phyloP scores from a whole-genome alignment of 768 basidiomycete genomes.

The Hericium erinaceus region DNA sequence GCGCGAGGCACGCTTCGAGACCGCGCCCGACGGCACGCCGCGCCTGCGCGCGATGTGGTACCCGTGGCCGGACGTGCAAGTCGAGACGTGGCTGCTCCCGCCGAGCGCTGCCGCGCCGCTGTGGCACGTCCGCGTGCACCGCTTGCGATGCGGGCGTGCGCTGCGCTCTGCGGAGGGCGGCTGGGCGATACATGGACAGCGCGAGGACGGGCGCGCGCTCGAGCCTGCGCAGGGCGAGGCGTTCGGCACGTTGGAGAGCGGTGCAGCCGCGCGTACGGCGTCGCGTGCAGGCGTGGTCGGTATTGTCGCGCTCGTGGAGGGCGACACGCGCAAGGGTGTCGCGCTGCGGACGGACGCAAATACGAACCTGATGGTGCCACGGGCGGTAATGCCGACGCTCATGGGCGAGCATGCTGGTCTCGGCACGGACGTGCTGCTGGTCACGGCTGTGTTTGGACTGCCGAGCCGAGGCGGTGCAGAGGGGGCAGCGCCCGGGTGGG shows the following conservation, averaged over 20 bases:
- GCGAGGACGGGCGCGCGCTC: conserved; percentile 48
- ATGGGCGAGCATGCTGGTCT: conserved; percentile 35
- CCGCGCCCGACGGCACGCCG: conserved; percentile 23
- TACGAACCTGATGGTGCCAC: conserved; percentile 56
- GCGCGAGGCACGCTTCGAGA: conserved; percentile 47
- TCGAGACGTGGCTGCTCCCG: conserved; percentile 70
- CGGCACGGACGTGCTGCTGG: conserved; percentile 43
- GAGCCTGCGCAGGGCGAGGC: conserved; percentile 30
- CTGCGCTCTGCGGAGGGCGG: conserved; percentile 59
- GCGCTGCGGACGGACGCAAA: conserved; percentile 66
- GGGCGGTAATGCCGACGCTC: conserved; percentile 62
- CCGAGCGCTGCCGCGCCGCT: conserved; percentile 45
- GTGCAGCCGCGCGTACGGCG: conserved; percentile 38
- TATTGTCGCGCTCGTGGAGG: conserved; percentile 35
- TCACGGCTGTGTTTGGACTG: conserved; percentile 57
- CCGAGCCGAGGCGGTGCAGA: conserved; percentile 31
- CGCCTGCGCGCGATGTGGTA: conserved; percentile 66
- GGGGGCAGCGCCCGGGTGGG: conserved; percentile 35
- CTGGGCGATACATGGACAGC: conserved; percentile 64
- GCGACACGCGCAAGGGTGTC: conserved; percentile 17
- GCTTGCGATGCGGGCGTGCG: conserved; percentile 41
- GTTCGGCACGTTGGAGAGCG: conserved; percentile 43
- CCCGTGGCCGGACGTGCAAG: conserved; percentile 62
- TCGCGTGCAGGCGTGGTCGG: conserved; percentile 57
- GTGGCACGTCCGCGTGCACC: conserved; percentile 66